Conservation (phyloP, 2,329 filamentous ascomycete species). For the Penicillium verrucosum region DNA sequence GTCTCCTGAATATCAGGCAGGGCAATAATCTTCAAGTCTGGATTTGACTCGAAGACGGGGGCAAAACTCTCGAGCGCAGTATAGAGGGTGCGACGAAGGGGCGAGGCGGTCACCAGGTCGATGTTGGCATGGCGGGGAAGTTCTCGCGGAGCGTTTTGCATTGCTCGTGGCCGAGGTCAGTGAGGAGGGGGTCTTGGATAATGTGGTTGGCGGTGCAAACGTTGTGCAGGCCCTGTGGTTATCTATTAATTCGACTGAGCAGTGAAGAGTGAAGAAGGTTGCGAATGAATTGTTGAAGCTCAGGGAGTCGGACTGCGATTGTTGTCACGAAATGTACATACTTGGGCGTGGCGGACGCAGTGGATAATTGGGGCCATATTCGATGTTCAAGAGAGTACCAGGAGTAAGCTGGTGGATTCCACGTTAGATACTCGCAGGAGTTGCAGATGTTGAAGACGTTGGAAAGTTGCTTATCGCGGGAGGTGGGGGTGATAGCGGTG, state of each 20-base stretch:
- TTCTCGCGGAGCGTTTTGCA: slow-evolving; percentile 59
- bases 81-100: slow-evolving; percentile 75
- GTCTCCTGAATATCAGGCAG: slow-evolving; percentile 79
- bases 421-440: not conserved
- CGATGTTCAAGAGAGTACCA: not conserved
- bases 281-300: not conserved
- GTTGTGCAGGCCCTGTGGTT: slow-evolving; percentile 74
- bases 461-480: slow-evolving; percentile 16
- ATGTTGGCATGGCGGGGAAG: slow-evolving; percentile 65
- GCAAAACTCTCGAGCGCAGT: slow-evolving; percentile 71
- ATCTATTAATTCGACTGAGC: slow-evolving; percentile 8
- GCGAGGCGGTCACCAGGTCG: slow-evolving; percentile 72
- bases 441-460: slow-evolving; percentile 2
- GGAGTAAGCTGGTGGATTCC: not conserved
- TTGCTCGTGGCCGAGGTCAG: slow-evolving; percentile 70
- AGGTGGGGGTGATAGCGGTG: slow-evolving; percentile 18
- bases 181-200: slow-evolving; percentile 75
- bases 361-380: slow-evolving; percentile 44
- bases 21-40: slow-evolving; percentile 56
- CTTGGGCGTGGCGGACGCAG: slow-evolving; percentile 48
- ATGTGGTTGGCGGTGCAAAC: slow-evolving; percentile 65
- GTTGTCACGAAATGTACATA: slow-evolving; percentile 21
- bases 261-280: not conserved
- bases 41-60: slow-evolving; percentile 48
- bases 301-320: not conserved